Percentiles rank a stretch among this genome's conserved stretches.
Evolutionary conservation across 805 yeast genomes (phyloP).

Genomic region (Saturnispora besseyi): DNA sequence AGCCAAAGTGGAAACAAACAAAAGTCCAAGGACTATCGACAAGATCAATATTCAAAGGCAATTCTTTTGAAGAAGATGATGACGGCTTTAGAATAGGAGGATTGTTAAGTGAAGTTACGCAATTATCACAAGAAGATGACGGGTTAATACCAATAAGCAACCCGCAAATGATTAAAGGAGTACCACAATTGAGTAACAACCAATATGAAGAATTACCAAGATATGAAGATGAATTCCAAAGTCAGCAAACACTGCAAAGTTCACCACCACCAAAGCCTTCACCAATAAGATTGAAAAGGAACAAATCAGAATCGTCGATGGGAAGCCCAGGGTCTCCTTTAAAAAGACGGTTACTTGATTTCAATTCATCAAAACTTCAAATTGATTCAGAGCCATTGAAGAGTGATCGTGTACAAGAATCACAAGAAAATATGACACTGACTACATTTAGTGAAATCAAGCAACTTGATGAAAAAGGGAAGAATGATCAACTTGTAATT

Average conservation of each 20-base stretch:
- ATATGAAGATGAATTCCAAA: background rate
- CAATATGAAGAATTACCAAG: background rate
- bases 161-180: background rate
- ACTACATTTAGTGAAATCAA: background rate
- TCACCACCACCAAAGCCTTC: background rate
- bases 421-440: background rate
- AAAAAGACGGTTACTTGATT: background rate
- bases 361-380: background rate
- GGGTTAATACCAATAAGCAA: background rate
- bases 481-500: background rate
- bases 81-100: background rate
- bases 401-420: background rate
- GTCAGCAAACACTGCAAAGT: background rate
- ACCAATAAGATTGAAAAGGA: background rate
- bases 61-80: background rate
- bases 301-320: background rate
- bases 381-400: background rate
- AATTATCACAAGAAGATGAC: background rate
- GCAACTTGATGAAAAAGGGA: background rate
- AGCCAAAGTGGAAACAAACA: background rate
- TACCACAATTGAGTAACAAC: background rate
- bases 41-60: background rate
- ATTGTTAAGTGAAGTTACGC: slow-evolving; percentile 3
- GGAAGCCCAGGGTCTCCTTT: background rate
- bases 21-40: background rate